Evolutionary conservation across 2,329 filamentous ascomycete species (phyloP), one percentile per base, ranked within the genome.

Genomic region (Ophiostoma montium): DNA sequence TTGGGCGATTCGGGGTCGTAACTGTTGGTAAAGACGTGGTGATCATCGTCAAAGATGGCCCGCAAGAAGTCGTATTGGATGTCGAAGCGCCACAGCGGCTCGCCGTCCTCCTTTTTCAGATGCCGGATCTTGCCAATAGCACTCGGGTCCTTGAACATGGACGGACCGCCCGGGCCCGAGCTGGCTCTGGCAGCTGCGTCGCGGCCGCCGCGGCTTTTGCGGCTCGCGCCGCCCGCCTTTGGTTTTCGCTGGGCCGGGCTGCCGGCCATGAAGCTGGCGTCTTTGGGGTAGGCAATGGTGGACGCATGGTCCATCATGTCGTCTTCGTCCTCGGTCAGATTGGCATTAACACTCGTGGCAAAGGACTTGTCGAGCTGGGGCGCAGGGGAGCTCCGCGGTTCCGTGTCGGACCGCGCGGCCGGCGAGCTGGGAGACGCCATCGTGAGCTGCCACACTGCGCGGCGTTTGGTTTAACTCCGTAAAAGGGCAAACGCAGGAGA

Each of bases 51-150:
- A 62, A 94, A 92, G 54, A 94, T 80, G 46, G 80, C 75, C 57
- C 78, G 79, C 56, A 94, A 72, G 58, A 94, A 92, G 64, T 92
- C 86, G 65, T 83, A 89, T 64, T 94, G 86, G 52, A 94, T 94
- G 64, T 94, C 86, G 62, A 80, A 81, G 58, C 86, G 74, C 86
- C 86, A 94, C 4, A 94, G 72, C 44, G 86, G 86, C 57, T 89
- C 84, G 59, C 86, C 86, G 60, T 94, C 86, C 53, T 89, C 85
- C 64, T 92, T 92, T 66, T 94, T 94, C 47, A 94, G 67, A 62
- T 92, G 86, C 48, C 84, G 70, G 51, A 94, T 86, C 68, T 92
- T 94, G 56, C 76, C 76, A 47, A 76, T 67, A 48, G 67, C 62
- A 50, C 61, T 62, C 47, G 65, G 62, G 35, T 59, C 58, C 48